Percentiles rank a stretch among this genome's conserved stretches.
Conservation (phyloP, 345 rosid species). For the Garcia nutans region DNA sequence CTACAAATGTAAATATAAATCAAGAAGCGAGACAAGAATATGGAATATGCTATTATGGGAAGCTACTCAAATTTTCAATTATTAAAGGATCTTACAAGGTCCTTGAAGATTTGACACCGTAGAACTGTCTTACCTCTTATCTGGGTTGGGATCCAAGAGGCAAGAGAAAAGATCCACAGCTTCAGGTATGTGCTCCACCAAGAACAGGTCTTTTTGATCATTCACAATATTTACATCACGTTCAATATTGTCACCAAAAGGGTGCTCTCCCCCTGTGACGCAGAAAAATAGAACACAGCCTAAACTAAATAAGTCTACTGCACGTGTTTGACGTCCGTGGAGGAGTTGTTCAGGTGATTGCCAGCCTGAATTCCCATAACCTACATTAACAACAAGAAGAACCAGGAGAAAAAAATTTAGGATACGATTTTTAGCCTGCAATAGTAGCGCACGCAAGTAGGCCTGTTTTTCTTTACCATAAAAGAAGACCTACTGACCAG, state of each 20-base stretch:
- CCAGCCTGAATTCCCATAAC: slow-evolving; percentile 97
- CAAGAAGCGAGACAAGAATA: neutral
- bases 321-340: slow-evolving; percentile 82
- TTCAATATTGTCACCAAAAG: slow-evolving; percentile 74
- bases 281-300: slow-evolving; percentile 88
- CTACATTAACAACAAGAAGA: slow-evolving; percentile 33
- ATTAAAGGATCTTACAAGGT: neutral
- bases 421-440: neutral
- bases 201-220: slow-evolving; percentile 61
- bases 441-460: neutral
- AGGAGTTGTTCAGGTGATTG: slow-evolving; percentile 96
- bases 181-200: slow-evolving; percentile 69
- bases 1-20: slow-evolving; percentile 29
- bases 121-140: slow-evolving; percentile 54
- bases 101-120: neutral
- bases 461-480: neutral
- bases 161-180: slow-evolving; percentile 65
- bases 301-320: slow-evolving; percentile 78
- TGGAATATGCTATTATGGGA: neutral
- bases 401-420: neutral
- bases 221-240: slow-evolving; percentile 83
- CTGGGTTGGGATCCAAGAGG: slow-evolving; percentile 69
- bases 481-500: slow-evolving; percentile 43
- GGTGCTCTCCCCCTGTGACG: slow-evolving; percentile 75
- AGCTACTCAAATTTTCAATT: neutral